phyloP scores from a whole-genome alignment of 108 stramenopile genomes.

The Licmophora abbreviata region DNA sequence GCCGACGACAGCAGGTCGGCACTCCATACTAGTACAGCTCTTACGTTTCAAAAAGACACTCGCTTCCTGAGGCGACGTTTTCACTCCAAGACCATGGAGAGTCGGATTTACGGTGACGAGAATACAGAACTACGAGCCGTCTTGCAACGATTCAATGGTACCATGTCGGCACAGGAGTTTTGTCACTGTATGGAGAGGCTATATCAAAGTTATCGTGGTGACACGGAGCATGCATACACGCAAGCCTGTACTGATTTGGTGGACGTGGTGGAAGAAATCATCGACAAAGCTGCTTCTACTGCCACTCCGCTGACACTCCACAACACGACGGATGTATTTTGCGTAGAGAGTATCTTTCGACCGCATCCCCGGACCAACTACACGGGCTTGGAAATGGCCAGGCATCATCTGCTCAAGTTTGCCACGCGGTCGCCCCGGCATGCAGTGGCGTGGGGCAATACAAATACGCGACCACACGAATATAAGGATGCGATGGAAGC shows the following conservation, averaged over 20 bases:
- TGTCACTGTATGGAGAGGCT: conserved; percentile 2
- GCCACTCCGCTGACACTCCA: conserved; percentile 2
- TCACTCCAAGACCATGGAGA: conserved; percentile 26
- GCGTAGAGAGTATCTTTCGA: conserved; percentile 27
- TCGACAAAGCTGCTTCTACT: conserved; percentile 1
- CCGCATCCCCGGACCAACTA: conserved; percentile 16
- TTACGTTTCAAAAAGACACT: not conserved
- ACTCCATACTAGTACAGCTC: not conserved
- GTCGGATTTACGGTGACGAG: conserved; percentile 25
- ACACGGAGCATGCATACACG: conserved; percentile 2
- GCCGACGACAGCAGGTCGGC: not conserved
- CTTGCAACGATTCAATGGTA: conserved; percentile 25
- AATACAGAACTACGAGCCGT: conserved; percentile 36
- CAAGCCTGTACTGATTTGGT: conserved; percentile 7
- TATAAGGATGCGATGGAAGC: conserved; percentile 52
- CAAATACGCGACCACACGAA: conserved; percentile 64
- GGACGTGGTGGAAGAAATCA: conserved; percentile 7
- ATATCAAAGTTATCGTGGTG: conserved; percentile 1
- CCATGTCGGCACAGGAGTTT: conserved; percentile 24
- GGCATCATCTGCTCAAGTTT: conserved; percentile 2
- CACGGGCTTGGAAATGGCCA: conserved; percentile 17
- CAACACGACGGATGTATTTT: conserved; percentile 17
- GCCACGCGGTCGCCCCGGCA: not conserved
- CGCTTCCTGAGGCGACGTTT: conserved; percentile 12
- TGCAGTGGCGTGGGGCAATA: conserved; percentile 66